Evolutionary conservation across 352 stramenopile genomes (phyloP).

Genomic region (Plasmopara halstedii): DNA sequence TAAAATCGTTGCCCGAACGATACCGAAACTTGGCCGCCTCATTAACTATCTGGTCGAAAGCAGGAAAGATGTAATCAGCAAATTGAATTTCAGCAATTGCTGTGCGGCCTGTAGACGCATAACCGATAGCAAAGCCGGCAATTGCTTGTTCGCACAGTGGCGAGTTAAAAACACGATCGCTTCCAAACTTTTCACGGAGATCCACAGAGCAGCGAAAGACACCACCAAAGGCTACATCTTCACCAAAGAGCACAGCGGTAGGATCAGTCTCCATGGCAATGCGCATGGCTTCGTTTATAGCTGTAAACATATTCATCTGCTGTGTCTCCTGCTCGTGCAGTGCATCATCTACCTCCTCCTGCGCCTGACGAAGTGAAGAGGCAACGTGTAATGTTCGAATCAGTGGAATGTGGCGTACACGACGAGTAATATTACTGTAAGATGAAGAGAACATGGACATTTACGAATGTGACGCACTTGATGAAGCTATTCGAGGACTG

Average conservation of each 20-base stretch:
- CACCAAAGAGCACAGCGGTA: slow-evolving; percentile 91
- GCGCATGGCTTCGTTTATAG: slow-evolving; percentile 90
- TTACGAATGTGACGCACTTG: neutral
- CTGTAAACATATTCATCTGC: slow-evolving; percentile 91
- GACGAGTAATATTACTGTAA: neutral
- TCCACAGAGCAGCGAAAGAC: slow-evolving; percentile 97
- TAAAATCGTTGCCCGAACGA: slow-evolving; percentile 95
- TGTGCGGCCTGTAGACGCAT: slow-evolving; percentile 92
- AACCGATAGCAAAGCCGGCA: slow-evolving; percentile 95
- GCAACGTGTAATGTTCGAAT: slow-evolving; percentile 6
- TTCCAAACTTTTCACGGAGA: slow-evolving; percentile 91
- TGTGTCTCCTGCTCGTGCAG: slow-evolving; percentile 34
- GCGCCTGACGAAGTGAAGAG: slow-evolving; percentile 9
- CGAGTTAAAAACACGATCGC: slow-evolving; percentile 95
- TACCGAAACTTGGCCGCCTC: slow-evolving; percentile 98
- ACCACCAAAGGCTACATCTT: slow-evolving; percentile 98
- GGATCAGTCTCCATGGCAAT: slow-evolving; percentile 86
- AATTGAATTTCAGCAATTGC: slow-evolving; percentile 98
- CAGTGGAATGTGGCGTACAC: neutral
- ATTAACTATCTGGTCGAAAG: slow-evolving; percentile 96
- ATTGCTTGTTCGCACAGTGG: slow-evolving; percentile 94
- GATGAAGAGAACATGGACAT: slow-evolving; percentile 13
- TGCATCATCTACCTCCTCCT: slow-evolving; percentile 14
- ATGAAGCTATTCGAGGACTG: slow-evolving; percentile 13
- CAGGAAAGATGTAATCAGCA: slow-evolving; percentile 97